Percentiles rank a stretch among this genome's conserved stretches.
Evolutionary conservation across 805 yeast species (phyloP).

Genomic region (Saccharomycopsis oosterbeekiorum): DNA sequence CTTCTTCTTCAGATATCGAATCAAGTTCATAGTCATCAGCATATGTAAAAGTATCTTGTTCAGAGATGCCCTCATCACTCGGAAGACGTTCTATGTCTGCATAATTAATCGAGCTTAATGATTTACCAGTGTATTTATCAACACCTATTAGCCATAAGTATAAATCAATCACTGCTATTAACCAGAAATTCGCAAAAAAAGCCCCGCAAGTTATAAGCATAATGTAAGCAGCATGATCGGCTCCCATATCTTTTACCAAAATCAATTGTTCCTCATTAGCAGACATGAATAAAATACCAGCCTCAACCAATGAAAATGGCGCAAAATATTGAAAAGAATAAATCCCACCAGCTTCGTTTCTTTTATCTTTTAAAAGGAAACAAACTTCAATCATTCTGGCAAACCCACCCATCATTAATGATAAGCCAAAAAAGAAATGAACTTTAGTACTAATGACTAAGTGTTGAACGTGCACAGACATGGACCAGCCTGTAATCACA

Average conservation of each 20-base stretch:
- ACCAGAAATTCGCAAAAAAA: conserved; percentile 59
- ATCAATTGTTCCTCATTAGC: conserved; percentile 85
- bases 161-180: conserved; percentile 46
- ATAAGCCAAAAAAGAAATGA: conserved; percentile 77
- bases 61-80: background rate
- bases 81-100: conserved; percentile 6
- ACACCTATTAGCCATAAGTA: conserved; percentile 37
- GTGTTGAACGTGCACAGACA: conserved; percentile 82
- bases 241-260: conserved; percentile 60
- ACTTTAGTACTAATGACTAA: conserved; percentile 73
- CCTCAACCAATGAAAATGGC: conserved; percentile 64
- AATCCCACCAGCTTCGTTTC: conserved; percentile 36
- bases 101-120: background rate
- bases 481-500: conserved; percentile 87
- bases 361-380: conserved; percentile 58
- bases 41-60: background rate
- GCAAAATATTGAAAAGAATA: conserved; percentile 79
- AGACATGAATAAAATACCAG: conserved; percentile 82
- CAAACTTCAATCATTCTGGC: conserved; percentile 71
- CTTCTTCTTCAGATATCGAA: conserved; percentile 2
- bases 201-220: conserved; percentile 65
- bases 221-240: conserved; percentile 80
- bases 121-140: conserved; percentile 13
- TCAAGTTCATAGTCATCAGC: conserved; percentile 10
- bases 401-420: conserved; percentile 69